phyloP scores from a whole-genome alignment of 495 filamentous ascomycete genomes.

The Lasiosphaeris hirsuta region DNA sequence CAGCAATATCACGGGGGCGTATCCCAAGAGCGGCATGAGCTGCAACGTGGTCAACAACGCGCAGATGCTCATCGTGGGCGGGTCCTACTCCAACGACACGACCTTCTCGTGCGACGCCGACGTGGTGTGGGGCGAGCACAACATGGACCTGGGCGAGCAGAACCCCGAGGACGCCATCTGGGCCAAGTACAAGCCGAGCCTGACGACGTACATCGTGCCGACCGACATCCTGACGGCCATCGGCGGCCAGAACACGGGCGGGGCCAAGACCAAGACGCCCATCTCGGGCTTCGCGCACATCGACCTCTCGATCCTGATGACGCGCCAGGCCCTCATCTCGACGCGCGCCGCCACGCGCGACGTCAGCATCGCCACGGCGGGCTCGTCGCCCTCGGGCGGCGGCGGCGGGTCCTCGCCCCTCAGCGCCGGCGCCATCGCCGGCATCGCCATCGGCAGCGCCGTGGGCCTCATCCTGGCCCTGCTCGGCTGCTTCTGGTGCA shows the following conservation, averaged over 20 bases:
- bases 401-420: background rate
- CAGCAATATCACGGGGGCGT: slow-evolving; percentile 14
- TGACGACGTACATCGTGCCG: slow-evolving; percentile 20
- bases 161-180: slow-evolving; percentile 16
- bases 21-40: slow-evolving; percentile 14
- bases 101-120: slow-evolving; percentile 17
- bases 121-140: slow-evolving; percentile 12
- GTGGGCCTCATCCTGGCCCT: background rate
- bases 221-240: slow-evolving; percentile 12
- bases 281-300: slow-evolving; percentile 12
- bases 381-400: background rate
- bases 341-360: slow-evolving; percentile 12
- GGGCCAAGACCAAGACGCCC: slow-evolving; percentile 12
- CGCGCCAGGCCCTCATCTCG: slow-evolving; percentile 6
- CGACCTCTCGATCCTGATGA: slow-evolving; percentile 19
- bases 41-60: slow-evolving; percentile 22
- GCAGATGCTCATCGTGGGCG: slow-evolving; percentile 23
- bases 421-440: slow-evolving; percentile 16
- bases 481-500: slow-evolving; percentile 9
- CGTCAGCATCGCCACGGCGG: background rate
- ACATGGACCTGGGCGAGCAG: slow-evolving; percentile 19
- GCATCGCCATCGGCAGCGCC: slow-evolving; percentile 14
- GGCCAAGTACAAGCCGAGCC: slow-evolving; percentile 14
- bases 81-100: slow-evolving; percentile 16
- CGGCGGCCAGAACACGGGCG: slow-evolving; percentile 13